Evolutionary conservation across 2,329 filamentous ascomycete genomes (phyloP), one percentile per base, ranked within the genome.

Genomic region (Lachnellula hyalina): DNA sequence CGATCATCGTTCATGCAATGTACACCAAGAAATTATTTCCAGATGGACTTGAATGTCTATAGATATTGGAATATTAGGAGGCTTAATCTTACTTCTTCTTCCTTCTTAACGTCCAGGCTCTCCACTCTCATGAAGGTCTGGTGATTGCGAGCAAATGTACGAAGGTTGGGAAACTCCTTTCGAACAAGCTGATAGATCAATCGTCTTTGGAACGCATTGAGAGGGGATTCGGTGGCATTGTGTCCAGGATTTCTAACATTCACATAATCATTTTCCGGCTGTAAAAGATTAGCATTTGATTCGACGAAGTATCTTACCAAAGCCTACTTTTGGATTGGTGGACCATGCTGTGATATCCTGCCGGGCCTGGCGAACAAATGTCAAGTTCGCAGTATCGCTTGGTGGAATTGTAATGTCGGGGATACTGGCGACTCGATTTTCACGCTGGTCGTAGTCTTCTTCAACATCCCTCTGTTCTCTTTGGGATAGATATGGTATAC

Each of bases 141-240:
- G 41, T 65, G 61, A 21, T 60, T 58, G 12, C 60, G 55, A 38
- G 58, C n/a, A 53, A 66, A 65, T 5, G 60, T 57, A 47, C 62
- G 51, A 15, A 62, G 60, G 5, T 49, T 49, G 1, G 77, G 76
- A 47, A 76, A 89, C 60, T 87, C 84, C 14, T 76, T 77, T 12
- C 82, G 76, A n/a, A 89, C 76, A 12, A 87, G 72, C 61, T 87
- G 84, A 64, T 88, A 81, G 0, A 88, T 76, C 5, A 89, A 73
- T 35, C 82, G 76, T 66, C 84, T 82, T 65, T 89, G 84, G 61
- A 81, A 87, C 0, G 77, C 75, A 56, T 77, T 82, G 25, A 85
- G 65, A 48, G 71, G 68, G 9, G 68, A 63, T 17, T 57, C 8
- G 36, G 9, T 40, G 5, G 36, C 15, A 40, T 17, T 17, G 17